Conservation (phyloP, 495 filamentous ascomycete species). For the Podospora conica region DNA sequence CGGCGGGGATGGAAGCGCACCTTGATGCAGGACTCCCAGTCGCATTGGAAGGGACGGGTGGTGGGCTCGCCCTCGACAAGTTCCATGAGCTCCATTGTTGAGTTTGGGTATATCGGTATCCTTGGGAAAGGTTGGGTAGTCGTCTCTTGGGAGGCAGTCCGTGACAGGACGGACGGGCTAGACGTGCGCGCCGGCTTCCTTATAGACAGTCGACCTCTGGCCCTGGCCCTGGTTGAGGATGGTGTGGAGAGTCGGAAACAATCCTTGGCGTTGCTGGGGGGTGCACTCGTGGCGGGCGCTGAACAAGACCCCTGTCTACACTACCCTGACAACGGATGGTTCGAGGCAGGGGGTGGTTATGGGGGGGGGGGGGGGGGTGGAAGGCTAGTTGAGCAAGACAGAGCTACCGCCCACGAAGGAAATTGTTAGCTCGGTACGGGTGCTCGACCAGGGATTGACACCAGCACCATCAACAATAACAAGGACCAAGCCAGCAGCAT, state of each 20-base stretch:
- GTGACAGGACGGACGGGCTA: constrained; percentile 16
- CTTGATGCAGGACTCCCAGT: constrained; percentile 48
- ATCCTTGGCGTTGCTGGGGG: background rate
- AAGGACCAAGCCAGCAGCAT: constrained; percentile 11
- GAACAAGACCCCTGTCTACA: constrained; percentile 1
- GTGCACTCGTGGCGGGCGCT: constrained; percentile 17
- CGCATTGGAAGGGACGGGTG: constrained; percentile 48
- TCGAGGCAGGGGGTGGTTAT: constrained; percentile 7
- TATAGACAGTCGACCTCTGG: constrained; percentile 22
- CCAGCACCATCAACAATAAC: constrained; percentile 17
- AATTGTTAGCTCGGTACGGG: constrained; percentile 10
- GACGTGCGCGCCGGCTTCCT: constrained; percentile 32
- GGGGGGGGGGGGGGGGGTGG: constrained; percentile 13
- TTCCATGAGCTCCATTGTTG: constrained; percentile 48
- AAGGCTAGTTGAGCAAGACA: constrained; percentile 12
- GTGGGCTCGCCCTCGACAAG: constrained; percentile 48
- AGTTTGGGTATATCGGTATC: constrained; percentile 6
- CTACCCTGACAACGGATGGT: background rate
- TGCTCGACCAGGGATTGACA: constrained; percentile 32
- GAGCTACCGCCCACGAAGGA: background rate
- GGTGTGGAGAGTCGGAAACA: constrained; percentile 22
- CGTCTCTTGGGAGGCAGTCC: constrained; percentile 22
- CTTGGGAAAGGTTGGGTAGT: constrained; percentile 12
- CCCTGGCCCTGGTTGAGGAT: constrained; percentile 12
- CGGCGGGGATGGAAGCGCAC: constrained; percentile 28